A percentile compares a stretch with the other conserved stretches of the same genome.
phyloP scores from a whole-genome alignment of 352 stramenopile genomes.

The Phytophthora colocasiae region DNA sequence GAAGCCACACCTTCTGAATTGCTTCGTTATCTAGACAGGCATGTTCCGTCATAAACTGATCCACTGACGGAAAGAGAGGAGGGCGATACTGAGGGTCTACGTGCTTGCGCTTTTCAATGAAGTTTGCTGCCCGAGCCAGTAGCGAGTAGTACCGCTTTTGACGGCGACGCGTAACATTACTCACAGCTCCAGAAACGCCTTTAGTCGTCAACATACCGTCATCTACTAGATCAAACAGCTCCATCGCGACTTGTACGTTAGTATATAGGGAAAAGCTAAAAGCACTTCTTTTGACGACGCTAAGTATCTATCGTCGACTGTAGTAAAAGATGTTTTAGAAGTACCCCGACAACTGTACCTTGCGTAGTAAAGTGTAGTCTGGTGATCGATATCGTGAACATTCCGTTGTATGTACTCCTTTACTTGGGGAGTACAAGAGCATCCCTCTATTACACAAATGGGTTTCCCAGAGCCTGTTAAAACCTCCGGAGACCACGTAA shows the following conservation, averaged over 20 bases:
- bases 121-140: too few species aligned
- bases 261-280: neutral
- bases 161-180: neutral
- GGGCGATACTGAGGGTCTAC: too few species aligned
- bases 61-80: too few species aligned
- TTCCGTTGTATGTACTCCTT: neutral
- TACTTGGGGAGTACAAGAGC: neutral
- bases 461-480: too few species aligned
- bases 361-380: neutral
- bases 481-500: too few species aligned
- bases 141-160: neutral
- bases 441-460: neutral
- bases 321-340: neutral
- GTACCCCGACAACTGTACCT: neutral
- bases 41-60: too few species aligned
- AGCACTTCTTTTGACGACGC: neutral
- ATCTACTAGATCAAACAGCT: neutral
- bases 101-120: too few species aligned
- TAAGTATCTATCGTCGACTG: neutral
- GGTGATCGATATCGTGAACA: constrained; percentile 1
- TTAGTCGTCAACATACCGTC: neutral
- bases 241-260: neutral
- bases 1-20: too few species aligned
- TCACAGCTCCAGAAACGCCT: neutral
- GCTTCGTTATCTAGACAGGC: too few species aligned